phyloP scores from a whole-genome alignment of 1,284 basidiomycete genomes.

The Vanrija humicola region DNA sequence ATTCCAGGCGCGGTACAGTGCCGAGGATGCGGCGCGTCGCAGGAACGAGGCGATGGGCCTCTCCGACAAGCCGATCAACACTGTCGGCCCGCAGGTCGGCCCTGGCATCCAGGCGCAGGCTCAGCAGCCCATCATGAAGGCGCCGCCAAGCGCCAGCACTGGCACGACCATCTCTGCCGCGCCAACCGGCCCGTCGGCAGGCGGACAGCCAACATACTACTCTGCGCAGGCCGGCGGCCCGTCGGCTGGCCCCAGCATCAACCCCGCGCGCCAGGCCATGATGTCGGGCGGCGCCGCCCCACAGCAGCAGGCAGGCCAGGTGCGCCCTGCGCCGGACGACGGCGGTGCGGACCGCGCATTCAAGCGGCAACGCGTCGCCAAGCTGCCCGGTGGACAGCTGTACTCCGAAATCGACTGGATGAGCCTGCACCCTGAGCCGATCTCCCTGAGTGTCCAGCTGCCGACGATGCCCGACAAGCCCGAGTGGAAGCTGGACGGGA shows the following conservation, averaged over 20 bases:
- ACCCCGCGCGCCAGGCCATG: conserved; percentile 52
- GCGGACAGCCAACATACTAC: neutral
- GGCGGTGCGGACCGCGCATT: neutral
- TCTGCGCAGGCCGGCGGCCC: neutral
- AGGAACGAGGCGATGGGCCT: conserved; percentile 71
- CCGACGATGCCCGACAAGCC: conserved; percentile 72
- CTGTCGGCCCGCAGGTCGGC: conserved; percentile 26
- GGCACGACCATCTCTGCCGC: conserved; percentile 48
- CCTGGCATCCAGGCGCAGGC: conserved; percentile 28
- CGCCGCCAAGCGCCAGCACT: conserved; percentile 36
- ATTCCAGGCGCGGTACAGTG: conserved; percentile 82
- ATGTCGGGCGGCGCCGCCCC: conserved; percentile 12
- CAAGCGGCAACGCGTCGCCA: conserved; percentile 18
- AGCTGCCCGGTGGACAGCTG: conserved; percentile 14
- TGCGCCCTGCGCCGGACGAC: conserved; percentile 10
- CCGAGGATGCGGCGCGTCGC: conserved; percentile 91
- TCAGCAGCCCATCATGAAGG: conserved; percentile 1
- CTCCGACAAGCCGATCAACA: conserved; percentile 17
- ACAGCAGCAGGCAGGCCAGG: too few relatives aligned
- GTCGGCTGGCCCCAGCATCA: conserved; percentile 24
- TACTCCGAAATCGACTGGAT: conserved; percentile 66
- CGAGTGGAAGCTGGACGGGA: conserved; percentile 86
- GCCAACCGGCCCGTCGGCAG: conserved; percentile 53
- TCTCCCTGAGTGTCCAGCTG: conserved; percentile 75
- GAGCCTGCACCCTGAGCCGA: conserved; percentile 79